phyloP scores from a whole-genome alignment of 768 basidiomycete species.

The Trichaptum fuscoviolaceum region DNA sequence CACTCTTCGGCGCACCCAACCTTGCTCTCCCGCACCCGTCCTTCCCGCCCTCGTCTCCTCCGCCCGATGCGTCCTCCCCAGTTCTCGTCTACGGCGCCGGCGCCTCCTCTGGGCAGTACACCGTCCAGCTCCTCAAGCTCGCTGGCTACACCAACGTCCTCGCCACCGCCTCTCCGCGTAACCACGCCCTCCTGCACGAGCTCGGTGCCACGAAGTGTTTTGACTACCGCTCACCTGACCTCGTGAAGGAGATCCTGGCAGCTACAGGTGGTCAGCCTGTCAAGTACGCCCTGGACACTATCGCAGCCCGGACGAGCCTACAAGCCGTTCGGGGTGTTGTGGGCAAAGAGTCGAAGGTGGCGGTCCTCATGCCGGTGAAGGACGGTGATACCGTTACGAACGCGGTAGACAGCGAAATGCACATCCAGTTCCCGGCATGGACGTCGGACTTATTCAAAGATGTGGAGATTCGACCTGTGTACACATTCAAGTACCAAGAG shows the following conservation, averaged over 20 bases:
- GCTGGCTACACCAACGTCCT: slow-evolving; percentile 40
- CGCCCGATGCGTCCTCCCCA: slow-evolving; percentile 26
- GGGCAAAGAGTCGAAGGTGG: slow-evolving; percentile 33
- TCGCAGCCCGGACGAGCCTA: slow-evolving; percentile 33
- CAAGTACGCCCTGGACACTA: slow-evolving; percentile 32
- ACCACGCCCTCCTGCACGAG: slow-evolving; percentile 33
- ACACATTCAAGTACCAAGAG: slow-evolving; percentile 36
- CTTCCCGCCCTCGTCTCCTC: slow-evolving; percentile 26
- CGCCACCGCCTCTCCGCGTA: slow-evolving; percentile 35
- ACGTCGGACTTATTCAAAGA: slow-evolving; percentile 33
- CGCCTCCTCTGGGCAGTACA: slow-evolving; percentile 34
- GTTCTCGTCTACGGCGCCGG: slow-evolving; percentile 44
- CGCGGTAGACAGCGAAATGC: slow-evolving; percentile 20
- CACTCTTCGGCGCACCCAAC: slow-evolving; percentile 29
- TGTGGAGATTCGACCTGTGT: slow-evolving; percentile 33
- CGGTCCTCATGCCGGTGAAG: slow-evolving; percentile 44
- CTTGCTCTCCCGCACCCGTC: slow-evolving; percentile 32
- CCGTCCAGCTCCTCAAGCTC: slow-evolving; percentile 33
- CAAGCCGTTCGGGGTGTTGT: slow-evolving; percentile 32
- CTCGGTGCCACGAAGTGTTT: slow-evolving; percentile 37
- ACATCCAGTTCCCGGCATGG: slow-evolving; percentile 28
- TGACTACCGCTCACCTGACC: slow-evolving; percentile 34
- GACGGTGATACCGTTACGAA: slow-evolving; percentile 33
- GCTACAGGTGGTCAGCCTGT: slow-evolving; percentile 29
- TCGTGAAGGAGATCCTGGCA: slow-evolving; percentile 30